Evolutionary conservation across 176 grass and related monocot genomes (phyloP).

Genomic region (Bromus sterilis): DNA sequence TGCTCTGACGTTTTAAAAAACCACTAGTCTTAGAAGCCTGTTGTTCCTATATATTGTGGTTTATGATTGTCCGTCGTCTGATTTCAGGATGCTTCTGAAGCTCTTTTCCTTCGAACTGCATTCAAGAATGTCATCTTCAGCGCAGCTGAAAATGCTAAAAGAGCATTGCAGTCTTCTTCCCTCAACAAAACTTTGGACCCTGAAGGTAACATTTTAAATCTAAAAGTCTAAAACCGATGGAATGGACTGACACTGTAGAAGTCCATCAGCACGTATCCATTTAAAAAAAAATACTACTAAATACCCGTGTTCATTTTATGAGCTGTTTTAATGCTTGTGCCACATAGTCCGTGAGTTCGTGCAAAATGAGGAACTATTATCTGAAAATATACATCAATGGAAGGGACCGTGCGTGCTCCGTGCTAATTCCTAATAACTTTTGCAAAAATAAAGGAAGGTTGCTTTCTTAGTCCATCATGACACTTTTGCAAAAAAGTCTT

Average conservation of each 20-base stretch:
- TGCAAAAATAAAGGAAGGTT: too few relatives aligned
- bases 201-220: slow-evolving; percentile 28
- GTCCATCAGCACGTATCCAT: not conserved
- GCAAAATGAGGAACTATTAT: not conserved
- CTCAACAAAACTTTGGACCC: slow-evolving; percentile 50
- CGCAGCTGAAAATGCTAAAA: slow-evolving; percentile 38
- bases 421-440: too few relatives aligned
- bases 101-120: slow-evolving; percentile 79
- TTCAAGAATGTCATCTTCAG: slow-evolving; percentile 82
- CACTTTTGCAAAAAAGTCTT: too few relatives aligned
- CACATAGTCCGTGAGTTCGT: not conserved
- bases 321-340: not conserved
- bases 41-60: not conserved
- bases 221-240: not conserved
- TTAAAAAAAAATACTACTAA: not conserved
- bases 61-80: not conserved
- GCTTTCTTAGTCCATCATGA: too few relatives aligned
- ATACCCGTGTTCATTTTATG: not conserved
- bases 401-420: not conserved
- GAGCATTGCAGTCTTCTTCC: slow-evolving; percentile 19
- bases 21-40: not conserved
- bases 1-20: too few relatives aligned
- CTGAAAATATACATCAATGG: not conserved
- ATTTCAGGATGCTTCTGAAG: slow-evolving; percentile 84
- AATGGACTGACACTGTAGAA: not conserved